Base-by-base conservation (phyloP, 768 basidiomycete species). In the Trametes sanguinea region DNA sequence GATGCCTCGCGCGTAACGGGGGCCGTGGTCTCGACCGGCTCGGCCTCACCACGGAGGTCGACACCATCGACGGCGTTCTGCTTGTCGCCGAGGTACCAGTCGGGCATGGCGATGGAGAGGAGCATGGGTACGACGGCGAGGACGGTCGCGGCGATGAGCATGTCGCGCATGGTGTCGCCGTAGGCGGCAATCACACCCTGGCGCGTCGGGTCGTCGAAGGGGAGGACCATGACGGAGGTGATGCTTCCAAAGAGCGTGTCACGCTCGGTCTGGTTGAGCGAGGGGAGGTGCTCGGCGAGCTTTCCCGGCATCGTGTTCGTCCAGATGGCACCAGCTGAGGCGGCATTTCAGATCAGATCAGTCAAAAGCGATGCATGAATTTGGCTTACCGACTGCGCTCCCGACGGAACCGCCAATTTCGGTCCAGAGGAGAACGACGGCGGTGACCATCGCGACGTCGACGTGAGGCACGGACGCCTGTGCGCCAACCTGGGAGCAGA, bases 41-140 rank as follows among this genome's bases (percentile, higher is more conserved):
- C 43, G 43, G 6, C 43, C 54, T 65, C 68, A 44, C 66, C 68
- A 3, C 56, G 47, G 30, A 68, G 50, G 57, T 62, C 57, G 17
- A 54, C 50, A 4, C n/a, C 48, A 22, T 90, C 88, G 14, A 88
- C 81, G 0, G 88, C 87, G 70, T 90, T 92, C 73, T 92, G 90
- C 44, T 75, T 76, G 66, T 89, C 84, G 14, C 85, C 85, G 53
- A 94, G 84, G 62, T 83, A 80, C 80, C 84, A 87, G 67, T 90
- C 76, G 13, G 84, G 83, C 77, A 89, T 85, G 56, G 83, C 48
- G 16, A 60, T 43, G 54, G 64, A 51, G 44, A 65, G 60, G n/a
- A 54, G 37, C 45, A 65, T 44, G 40, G 64, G 60, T 11, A 65
- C 35, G 30, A 57, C 51, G 55, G 55, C 57, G 39, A 61, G 45